Base-by-base conservation (phyloP, 129 eudicot species). In the Escallonia rubra region DNA sequence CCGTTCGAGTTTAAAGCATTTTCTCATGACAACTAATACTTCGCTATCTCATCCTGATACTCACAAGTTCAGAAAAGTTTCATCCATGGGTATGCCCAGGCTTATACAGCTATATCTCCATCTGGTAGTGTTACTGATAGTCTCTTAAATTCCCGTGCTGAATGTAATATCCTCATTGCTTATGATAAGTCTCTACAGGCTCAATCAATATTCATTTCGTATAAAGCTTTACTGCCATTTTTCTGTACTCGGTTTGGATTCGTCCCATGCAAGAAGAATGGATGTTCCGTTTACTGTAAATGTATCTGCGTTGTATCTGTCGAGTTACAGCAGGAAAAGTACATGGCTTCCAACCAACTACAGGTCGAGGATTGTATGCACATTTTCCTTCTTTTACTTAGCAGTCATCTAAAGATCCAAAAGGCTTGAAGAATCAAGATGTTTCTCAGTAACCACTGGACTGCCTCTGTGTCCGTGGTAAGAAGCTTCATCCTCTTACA, bases 391-490 rank as follows among this genome's bases (percentile, higher is more conserved):
- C 1, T 56, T 10, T 48, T 8, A 10, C 11, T 2, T n/a, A 6
- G 10, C 12, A 50, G 10, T 8, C 12, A 8, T n/a, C 41, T 70
- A n/a, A 48, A 59, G 57, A 59, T 71, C 52, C 34, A 10, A 50
- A 70, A 63, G 76, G 23, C 63, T 72, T 56, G 52, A 16, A 57
- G 52, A 16, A 49, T 39, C 70, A 62, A 23, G 47, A 70, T 44
- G 56, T 58, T 53, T 64, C 76, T 1, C 34, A 23, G 5, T 38
- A 54, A 59, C 63, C 63, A 43, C 69, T 55, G 55, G 57, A 72
- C 76, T 72, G 34, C 64, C 39, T 72, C 64, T 63, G 55, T 72
- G 64, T 53, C 70, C 54, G 69, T 40, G 76, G 76, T 70, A 42
- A 72, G 65, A 70, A 44, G 70, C 70, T 23, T 70, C 76, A 8